Conservation (phyloP, 2,329 filamentous ascomycete species). For the Penicillium sp. region DNA sequence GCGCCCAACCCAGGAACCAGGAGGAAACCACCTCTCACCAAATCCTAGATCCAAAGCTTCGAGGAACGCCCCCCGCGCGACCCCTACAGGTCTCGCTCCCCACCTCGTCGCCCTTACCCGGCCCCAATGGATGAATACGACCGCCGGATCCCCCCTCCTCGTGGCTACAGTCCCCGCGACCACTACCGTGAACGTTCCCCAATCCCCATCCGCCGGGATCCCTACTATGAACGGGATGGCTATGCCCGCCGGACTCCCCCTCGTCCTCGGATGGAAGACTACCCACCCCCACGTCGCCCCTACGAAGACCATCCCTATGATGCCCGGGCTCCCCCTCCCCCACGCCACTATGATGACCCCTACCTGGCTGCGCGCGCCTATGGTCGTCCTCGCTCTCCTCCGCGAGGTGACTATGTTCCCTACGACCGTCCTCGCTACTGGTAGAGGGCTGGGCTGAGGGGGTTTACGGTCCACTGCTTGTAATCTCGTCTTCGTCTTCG, state of each 20-base stretch:
- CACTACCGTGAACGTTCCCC: conserved; percentile 85
- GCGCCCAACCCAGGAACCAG: conserved; percentile 33
- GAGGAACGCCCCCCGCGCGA: conserved; percentile 72
- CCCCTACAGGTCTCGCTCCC: conserved; percentile 78
- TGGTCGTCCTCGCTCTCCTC: conserved; percentile 48
- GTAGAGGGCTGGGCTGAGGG: conserved; percentile 31
- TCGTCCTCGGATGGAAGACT: conserved; percentile 76
- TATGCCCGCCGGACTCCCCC: conserved; percentile 79
- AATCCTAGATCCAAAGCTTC: conserved; percentile 61
- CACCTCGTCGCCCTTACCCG: conserved; percentile 63
- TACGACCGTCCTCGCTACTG: conserved; percentile 49
- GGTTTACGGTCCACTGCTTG: background rate
- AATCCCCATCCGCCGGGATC: conserved; percentile 67
- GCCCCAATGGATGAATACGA: conserved; percentile 74
- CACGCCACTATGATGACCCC: conserved; percentile 59
- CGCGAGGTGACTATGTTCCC: conserved; percentile 42
- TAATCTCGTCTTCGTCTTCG: conserved; percentile 14
- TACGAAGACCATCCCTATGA: conserved; percentile 62
- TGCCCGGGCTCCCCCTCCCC: conserved; percentile 53
- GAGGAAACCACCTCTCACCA: conserved; percentile 28
- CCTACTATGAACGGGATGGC: conserved; percentile 78
- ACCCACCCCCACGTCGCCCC: conserved; percentile 59
- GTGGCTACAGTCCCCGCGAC: conserved; percentile 81
- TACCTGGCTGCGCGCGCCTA: conserved; percentile 60
- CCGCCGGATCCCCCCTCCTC: conserved; percentile 73